Conservation (phyloP, 768 basidiomycete genomes). For the Lepiota venenata region DNA sequence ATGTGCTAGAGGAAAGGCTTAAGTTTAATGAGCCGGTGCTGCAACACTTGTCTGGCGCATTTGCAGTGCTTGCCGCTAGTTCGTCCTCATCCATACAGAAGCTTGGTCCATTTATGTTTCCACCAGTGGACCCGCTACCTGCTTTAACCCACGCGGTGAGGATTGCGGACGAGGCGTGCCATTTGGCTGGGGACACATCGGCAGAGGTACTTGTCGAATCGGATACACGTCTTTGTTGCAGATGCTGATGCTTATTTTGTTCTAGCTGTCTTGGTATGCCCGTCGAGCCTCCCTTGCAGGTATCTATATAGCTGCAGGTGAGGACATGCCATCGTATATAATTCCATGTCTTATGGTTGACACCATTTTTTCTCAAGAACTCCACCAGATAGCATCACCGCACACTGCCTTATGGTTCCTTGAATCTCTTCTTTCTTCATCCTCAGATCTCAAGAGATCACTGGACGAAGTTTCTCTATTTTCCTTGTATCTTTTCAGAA, state of each 20-base stretch:
- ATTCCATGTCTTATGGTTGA: neutral
- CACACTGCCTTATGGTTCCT: constrained; percentile 64
- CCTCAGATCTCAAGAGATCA: constrained; percentile 39
- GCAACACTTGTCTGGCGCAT: constrained; percentile 67
- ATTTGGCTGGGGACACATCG: constrained; percentile 47
- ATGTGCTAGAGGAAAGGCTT: constrained; percentile 54
- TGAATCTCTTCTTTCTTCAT: constrained; percentile 54
- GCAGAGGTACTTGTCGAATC: constrained; percentile 45
- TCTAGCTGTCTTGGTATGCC: constrained; percentile 71
- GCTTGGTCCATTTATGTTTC: constrained; percentile 21
- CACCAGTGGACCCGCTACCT: constrained; percentile 56
- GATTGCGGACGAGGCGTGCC: constrained; percentile 73
- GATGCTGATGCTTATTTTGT: constrained; percentile 7
- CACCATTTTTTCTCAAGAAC: constrained; percentile 38
- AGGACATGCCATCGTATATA: constrained; percentile 8
- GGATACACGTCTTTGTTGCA: neutral
- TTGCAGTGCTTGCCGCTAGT: constrained; percentile 62
- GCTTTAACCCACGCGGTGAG: constrained; percentile 55
- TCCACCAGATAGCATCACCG: constrained; percentile 82
- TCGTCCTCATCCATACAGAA: constrained; percentile 17
- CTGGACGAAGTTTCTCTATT: constrained; percentile 54
- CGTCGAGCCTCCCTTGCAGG: constrained; percentile 61
- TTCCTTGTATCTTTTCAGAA: constrained; percentile 57
- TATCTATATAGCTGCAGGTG: constrained; percentile 72
- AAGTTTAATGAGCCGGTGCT: constrained; percentile 68